Base-by-base conservation (phyloP, 1,284 basidiomycete species). In the Vanrija sp. region DNA sequence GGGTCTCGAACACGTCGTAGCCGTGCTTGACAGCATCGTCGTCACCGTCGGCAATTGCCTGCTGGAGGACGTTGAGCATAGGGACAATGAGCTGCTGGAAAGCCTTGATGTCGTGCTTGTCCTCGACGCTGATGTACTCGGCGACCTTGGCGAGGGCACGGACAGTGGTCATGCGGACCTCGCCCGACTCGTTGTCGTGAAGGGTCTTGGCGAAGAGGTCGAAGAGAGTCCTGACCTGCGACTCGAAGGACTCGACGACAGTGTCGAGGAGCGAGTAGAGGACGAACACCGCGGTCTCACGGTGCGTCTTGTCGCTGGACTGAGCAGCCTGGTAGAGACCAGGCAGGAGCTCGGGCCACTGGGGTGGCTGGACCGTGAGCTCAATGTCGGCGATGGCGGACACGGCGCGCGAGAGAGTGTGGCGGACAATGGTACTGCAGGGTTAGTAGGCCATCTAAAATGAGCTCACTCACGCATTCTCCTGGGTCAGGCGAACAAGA, bases 1-100 rank as follows among this genome's bases (percentile, higher is more conserved):
- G 85, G 1, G 91, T 95, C 80, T 98, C 96, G 62, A 98, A 84
- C 23, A 97, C 91, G 71, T 98, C 96, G 68, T 97, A 96, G 34
- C 94, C 82, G 69, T 95, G 86, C 61, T 93, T 87, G 54, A 90
- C 90, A 58, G 86, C 86, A 44, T 83, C 82, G 71, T 92, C 89
- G 71, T 98, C 87, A 44, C 82, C 84, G 44, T 83, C 78, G 69
- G 90, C 88, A n/a, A 98, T 83, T 52, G 86, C 85, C 75, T 93
- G 88, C 40, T 89, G 87, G 46, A 98, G 86, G 47, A 98, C 93
- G 58, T 84, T 82, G 55, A 98, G 89, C 84, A 98, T 96, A 46
- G 82, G 81, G 38, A 94, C 92, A 43, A 99, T 84, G 49, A 96
- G 84, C 15, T 79, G 79, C 82, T 98, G 96, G 83, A 95, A 95